Conservation (phyloP, 2,329 filamentous ascomycete genomes). For the Diaporthe citri region DNA sequence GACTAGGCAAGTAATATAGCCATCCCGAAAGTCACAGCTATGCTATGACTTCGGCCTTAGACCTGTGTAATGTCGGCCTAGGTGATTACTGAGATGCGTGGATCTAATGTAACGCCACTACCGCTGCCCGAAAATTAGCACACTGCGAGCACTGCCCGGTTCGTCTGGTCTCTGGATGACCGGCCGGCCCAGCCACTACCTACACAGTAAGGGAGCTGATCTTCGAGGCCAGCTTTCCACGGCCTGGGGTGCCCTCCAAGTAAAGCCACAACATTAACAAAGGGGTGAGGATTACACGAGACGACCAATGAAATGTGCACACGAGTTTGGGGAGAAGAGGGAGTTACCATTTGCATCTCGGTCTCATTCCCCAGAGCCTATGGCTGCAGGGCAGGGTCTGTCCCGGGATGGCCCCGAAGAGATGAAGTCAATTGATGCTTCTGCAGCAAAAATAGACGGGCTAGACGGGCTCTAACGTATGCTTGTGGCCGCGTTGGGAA, state of each 20-base stretch:
- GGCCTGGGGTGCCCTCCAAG: not conserved
- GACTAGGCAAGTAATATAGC: slow-evolving; percentile 10
- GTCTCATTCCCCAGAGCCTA: not conserved
- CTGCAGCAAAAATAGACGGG: slow-evolving; percentile 17
- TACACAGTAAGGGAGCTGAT: not conserved
- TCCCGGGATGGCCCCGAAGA: not conserved
- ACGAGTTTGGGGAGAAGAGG: not conserved
- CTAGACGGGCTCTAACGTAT: slow-evolving; percentile 14
- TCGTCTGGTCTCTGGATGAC: not conserved
- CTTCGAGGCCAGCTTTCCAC: not conserved
- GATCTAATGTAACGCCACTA: slow-evolving; percentile 14
- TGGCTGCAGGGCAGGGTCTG: not conserved
- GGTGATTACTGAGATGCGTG: slow-evolving; percentile 18
- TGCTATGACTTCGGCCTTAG: not conserved
- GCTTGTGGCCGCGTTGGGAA: slow-evolving; percentile 7
- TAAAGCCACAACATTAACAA: not conserved
- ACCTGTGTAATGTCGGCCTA: slow-evolving; percentile 2
- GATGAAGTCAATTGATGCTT: slow-evolving; percentile 25
- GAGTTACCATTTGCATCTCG: not conserved
- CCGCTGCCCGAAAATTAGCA: slow-evolving; percentile 18
- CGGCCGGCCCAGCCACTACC: not conserved
- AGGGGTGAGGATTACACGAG: slow-evolving; percentile 23
- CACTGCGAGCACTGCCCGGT: slow-evolving; percentile 17
- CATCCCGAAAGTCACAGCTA: not conserved
- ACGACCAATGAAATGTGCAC: not conserved